phyloP scores from a whole-genome alignment of 305 asterid species.

The Plantago rigida region DNA sequence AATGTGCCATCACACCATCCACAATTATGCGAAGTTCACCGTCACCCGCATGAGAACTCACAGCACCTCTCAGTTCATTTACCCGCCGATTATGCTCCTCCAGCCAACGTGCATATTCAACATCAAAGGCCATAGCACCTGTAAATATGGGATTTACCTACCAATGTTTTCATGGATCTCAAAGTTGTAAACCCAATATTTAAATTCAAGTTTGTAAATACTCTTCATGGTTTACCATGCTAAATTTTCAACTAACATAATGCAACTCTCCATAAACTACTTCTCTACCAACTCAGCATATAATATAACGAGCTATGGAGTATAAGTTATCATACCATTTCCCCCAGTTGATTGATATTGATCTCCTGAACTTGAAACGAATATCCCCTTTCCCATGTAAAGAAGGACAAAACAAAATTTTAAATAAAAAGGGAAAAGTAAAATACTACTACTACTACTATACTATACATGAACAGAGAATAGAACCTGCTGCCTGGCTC shows the following conservation, averaged over 20 bases:
- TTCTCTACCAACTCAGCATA: neutral
- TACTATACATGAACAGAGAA: constrained; percentile 4
- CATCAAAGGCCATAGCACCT: constrained; percentile 69
- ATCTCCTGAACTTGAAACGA: constrained; percentile 93
- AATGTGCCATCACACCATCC: constrained; percentile 48
- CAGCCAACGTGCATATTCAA: constrained; percentile 66
- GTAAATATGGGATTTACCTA: constrained; percentile 25
- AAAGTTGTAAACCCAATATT: constrained; percentile 25
- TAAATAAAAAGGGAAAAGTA: constrained; percentile 10
- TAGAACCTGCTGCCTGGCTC: constrained; percentile 85
- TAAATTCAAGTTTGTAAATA: too few relatives aligned
- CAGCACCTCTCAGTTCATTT: constrained; percentile 67
- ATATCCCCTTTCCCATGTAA: constrained; percentile 62
- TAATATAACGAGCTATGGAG: neutral
- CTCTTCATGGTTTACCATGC: too few relatives aligned
- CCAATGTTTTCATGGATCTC: constrained; percentile 33
- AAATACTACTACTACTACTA: neutral
- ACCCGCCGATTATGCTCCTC: constrained; percentile 59
- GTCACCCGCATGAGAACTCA: constrained; percentile 60
- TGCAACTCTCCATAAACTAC: neutral
- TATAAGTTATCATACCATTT: constrained; percentile 33
- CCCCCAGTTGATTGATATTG: constrained; percentile 56
- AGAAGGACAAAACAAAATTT: constrained; percentile 10
- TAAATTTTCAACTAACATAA: neutral
- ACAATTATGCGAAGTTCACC: constrained; percentile 61